phyloP scores from a whole-genome alignment of 805 yeast genomes.

The Saturnispora diversa region DNA sequence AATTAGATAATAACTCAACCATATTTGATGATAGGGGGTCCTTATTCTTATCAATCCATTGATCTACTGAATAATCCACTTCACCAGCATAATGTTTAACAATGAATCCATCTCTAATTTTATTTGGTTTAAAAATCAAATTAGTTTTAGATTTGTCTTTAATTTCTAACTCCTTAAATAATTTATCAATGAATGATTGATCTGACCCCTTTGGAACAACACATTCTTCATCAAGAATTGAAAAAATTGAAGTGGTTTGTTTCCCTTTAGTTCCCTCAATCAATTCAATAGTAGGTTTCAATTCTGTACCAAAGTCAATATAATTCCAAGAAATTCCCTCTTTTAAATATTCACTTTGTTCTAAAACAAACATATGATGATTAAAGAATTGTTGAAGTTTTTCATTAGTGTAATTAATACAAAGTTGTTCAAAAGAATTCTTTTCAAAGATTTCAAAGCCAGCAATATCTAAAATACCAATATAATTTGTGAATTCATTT shows the following conservation, averaged over 20 bases:
- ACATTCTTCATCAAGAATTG: constrained; percentile 89
- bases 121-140: constrained; percentile 60
- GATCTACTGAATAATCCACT: constrained; percentile 87
- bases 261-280: constrained; percentile 57
- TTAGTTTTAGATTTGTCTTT: constrained; percentile 24
- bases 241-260: constrained; percentile 65
- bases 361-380: constrained; percentile 53
- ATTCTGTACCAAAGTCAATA: constrained; percentile 89
- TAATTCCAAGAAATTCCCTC: constrained; percentile 61
- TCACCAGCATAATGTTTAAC: constrained; percentile 92
- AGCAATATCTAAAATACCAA: constrained; percentile 55
- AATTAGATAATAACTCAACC: constrained; percentile 48
- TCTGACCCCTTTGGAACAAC: constrained; percentile 89
- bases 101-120: constrained; percentile 68
- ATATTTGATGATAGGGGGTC: constrained; percentile 84
- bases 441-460: constrained; percentile 53
- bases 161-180: constrained; percentile 56
- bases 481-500: constrained; percentile 33
- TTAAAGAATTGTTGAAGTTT: constrained; percentile 54
- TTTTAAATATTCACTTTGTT: constrained; percentile 50
- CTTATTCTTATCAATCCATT: constrained; percentile 90
- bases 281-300: constrained; percentile 88
- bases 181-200: constrained; percentile 69
- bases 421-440: constrained; percentile 53
- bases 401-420: constrained; percentile 55